Evolutionary conservation across 2,329 filamentous ascomycete genomes (phyloP).

Genomic region (Plenodomus lindquistii): DNA sequence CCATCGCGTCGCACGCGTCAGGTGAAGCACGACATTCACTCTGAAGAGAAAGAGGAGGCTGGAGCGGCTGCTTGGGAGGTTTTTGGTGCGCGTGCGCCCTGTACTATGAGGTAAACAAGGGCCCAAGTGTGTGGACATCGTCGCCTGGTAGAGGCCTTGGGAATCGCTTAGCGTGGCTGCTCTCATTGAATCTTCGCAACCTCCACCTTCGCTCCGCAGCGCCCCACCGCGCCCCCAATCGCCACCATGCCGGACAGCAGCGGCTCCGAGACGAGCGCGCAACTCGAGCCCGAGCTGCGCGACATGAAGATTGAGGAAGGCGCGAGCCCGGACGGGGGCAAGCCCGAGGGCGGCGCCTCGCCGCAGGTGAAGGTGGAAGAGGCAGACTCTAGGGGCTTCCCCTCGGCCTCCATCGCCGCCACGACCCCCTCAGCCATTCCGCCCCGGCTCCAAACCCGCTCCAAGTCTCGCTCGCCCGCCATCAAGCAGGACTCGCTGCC

Average conservation of each 20-base stretch:
- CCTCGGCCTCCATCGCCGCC: slow-evolving; percentile 20
- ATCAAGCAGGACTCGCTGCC: slow-evolving; percentile 33
- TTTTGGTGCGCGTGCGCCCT: not conserved
- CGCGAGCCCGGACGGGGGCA: slow-evolving; percentile 18
- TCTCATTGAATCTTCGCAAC: slow-evolving; percentile 12
- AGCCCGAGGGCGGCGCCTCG: slow-evolving; percentile 16
- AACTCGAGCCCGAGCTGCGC: slow-evolving; percentile 50
- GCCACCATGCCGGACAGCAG: slow-evolving; percentile 46
- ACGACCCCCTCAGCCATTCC: slow-evolving; percentile 34
- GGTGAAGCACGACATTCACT: not conserved
- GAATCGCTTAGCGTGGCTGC: slow-evolving; percentile 6
- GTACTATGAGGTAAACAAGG: not conserved
- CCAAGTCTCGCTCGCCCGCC: slow-evolving; percentile 38
- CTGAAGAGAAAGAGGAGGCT: not conserved
- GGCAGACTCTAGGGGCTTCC: not conserved
- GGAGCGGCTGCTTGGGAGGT: not conserved
- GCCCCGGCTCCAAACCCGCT: slow-evolving; percentile 31
- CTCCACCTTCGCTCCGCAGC: slow-evolving; percentile 8
- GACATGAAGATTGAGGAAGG: slow-evolving; percentile 53
- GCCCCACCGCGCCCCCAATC: slow-evolving; percentile 17
- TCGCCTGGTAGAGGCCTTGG: not conserved
- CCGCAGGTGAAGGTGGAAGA: slow-evolving; percentile 35
- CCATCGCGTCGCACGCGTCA: not conserved
- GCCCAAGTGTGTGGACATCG: not conserved
- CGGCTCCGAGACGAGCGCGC: slow-evolving; percentile 38